Evolutionary conservation across 1,284 basidiomycete species (phyloP).

Genomic region (Fomitopsis schrenkii): DNA sequence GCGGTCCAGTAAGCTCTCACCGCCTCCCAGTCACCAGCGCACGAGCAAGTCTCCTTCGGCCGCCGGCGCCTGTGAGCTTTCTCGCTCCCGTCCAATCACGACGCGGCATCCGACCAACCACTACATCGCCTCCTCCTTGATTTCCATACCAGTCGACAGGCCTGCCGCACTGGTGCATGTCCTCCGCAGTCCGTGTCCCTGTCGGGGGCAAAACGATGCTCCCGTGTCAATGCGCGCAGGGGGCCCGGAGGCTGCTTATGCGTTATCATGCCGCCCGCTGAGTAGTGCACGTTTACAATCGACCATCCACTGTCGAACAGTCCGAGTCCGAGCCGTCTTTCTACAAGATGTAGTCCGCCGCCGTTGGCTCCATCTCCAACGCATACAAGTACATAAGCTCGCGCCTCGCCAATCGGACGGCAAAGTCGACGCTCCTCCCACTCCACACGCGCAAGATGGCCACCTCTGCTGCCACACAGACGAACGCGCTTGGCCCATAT

Average conservation of each 20-base stretch:
- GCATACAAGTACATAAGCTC: background rate
- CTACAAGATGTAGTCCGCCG: background rate
- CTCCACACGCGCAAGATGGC: background rate
- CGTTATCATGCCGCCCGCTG: background rate
- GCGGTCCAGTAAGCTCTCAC: too few species aligned
- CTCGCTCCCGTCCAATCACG: background rate
- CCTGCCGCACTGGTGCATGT: too few species aligned
- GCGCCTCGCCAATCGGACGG: background rate
- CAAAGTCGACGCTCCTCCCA: background rate
- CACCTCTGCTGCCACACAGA: background rate
- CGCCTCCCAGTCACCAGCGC: background rate
- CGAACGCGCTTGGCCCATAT: slow-evolving; percentile 11
- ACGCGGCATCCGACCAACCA: background rate
- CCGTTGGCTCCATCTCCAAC: background rate
- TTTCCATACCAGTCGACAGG: background rate
- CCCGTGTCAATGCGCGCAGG: background rate
- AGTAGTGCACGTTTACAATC: background rate
- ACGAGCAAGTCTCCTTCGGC: background rate
- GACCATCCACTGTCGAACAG: background rate
- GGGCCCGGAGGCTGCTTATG: background rate
- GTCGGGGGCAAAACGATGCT: background rate
- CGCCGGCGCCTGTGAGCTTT: background rate
- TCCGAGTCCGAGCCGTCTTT: background rate
- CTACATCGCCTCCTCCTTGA: background rate
- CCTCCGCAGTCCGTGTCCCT: background rate